Evolutionary conservation across 2,329 filamentous ascomycete species (phyloP), one percentile per base, ranked within the genome.

Genomic region (Teratosphaeria pseudoeucalypti): DNA sequence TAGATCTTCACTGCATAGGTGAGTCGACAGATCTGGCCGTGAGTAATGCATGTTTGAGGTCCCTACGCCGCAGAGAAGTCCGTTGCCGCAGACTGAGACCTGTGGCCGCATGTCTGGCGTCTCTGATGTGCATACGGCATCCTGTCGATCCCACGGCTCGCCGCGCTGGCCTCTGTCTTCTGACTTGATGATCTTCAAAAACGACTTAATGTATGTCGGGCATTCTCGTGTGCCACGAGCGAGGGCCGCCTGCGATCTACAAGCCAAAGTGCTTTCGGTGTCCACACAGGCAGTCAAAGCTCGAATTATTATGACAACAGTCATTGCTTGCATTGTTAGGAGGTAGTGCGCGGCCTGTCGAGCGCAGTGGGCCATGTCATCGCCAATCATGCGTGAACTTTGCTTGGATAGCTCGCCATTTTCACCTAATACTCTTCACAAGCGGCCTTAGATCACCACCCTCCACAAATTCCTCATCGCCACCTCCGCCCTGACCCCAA

Each of bases 381-480:
- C n/a, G 43, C 43, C 43, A 49, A 5, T 32, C 29, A 7, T 32
- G 5, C 29, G 29, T 5, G 29, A 32, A 32, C 7, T 19, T 49
- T 26, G 19, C 52, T 26, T 54, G 14, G 10, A n/a, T 7, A 16
- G 26, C 26, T 14, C 43, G 43, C 23, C 43, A n/a, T 6, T 16
- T 37, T 72, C 67, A 73, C 64, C 70, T 73, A 60, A 80, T 78
- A 63, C 73, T 78, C 63, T 77, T 73, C 9, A 80, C 78, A 61
- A 80, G 61, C 61, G 77, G 73, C 62, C 77, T 73, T 64, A 80
- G 63, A 66, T 80, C 78, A 1, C 78, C 78, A 19, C 78, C 78
- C 66, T 80, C 78, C 26, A 80, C 75, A 72, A 74, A 78, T 55
- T 75, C 76, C 65, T 76, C 76, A 39, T 75, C 76, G 7, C 70